A percentile compares a stretch with the other conserved stretches of the same genome.
Evolutionary conservation across 169 alveolate species (phyloP).

Genomic region (Theileria orientalis): DNA sequence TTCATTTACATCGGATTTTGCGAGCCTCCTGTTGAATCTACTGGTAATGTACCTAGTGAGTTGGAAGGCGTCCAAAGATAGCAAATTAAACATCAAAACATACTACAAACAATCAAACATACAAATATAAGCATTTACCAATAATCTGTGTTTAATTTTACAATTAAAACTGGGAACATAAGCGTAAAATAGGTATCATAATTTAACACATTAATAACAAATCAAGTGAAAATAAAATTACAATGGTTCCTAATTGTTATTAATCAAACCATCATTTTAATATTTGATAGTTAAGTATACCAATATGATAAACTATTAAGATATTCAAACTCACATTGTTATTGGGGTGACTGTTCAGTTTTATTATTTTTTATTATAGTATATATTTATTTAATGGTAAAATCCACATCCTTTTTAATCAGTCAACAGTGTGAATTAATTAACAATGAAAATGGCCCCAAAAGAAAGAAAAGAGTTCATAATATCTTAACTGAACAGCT

Average conservation of each 20-base stretch:
- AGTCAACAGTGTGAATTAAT: conserved; percentile 49
- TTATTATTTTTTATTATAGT: not conserved
- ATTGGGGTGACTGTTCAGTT: not conserved
- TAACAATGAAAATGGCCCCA: conserved; percentile 19
- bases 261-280: too few species aligned
- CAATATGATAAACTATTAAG: too few species aligned
- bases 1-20: conserved; percentile 26
- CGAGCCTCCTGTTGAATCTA: conserved; percentile 12
- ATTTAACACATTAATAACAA: too few species aligned
- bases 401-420: conserved; percentile 43
- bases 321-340: too few species aligned
- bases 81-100: conserved; percentile 6
- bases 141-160: too few species aligned
- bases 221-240: too few species aligned
- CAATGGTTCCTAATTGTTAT: too few species aligned
- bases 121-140: too few species aligned
- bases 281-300: too few species aligned
- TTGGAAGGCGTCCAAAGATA: conserved; percentile 46
- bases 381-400: conserved; percentile 42
- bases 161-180: too few species aligned
- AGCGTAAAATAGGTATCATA: too few species aligned
- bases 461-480: conserved; percentile 12
- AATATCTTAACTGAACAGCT: conserved; percentile 51
- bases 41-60: conserved; percentile 25
- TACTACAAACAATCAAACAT: too few species aligned